Conservation (phyloP, 257 asterid genomes). For the Cynanchum wilfordii region DNA sequence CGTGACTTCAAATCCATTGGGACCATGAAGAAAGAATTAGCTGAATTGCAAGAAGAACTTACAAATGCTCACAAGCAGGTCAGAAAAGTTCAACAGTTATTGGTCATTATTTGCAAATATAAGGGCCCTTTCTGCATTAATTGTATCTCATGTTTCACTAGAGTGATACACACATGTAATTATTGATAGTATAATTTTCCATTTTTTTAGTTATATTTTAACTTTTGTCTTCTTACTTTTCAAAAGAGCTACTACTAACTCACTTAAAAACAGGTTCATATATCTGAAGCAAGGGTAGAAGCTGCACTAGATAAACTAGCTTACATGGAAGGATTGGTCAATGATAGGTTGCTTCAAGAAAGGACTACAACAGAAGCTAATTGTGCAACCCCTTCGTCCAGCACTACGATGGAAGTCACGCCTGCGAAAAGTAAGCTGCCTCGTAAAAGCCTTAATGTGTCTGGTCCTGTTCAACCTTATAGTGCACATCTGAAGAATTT, state of each 20-base stretch:
- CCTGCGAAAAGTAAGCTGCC: constrained; percentile 32
- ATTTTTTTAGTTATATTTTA: background rate
- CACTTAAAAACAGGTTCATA: constrained; percentile 57
- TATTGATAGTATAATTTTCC: background rate
- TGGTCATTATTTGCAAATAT: background rate
- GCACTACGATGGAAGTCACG: constrained; percentile 39
- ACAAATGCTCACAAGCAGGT: constrained; percentile 86
- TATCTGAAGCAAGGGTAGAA: constrained; percentile 85
- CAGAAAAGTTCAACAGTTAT: background rate
- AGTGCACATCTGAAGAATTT: constrained; percentile 60
- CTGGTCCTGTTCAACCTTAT: constrained; percentile 87
- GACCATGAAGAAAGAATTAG: constrained; percentile 81
- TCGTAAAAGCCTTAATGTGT: constrained; percentile 55
- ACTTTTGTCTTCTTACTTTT: background rate
- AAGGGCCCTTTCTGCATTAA: background rate
- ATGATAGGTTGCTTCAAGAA: constrained; percentile 68
- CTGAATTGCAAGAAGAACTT: constrained; percentile 74
- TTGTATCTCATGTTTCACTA: background rate
- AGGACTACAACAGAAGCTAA: constrained; percentile 38
- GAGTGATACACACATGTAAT: background rate
- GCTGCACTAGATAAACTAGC: constrained; percentile 92
- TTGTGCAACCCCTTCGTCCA: constrained; percentile 36
- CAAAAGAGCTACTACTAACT: background rate
- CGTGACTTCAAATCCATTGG: constrained; percentile 94
- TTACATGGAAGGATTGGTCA: constrained; percentile 77